Evolutionary conservation across 192 early-diverging fungal genomes (phyloP).

Genomic region (Haplosporangium gracile): DNA sequence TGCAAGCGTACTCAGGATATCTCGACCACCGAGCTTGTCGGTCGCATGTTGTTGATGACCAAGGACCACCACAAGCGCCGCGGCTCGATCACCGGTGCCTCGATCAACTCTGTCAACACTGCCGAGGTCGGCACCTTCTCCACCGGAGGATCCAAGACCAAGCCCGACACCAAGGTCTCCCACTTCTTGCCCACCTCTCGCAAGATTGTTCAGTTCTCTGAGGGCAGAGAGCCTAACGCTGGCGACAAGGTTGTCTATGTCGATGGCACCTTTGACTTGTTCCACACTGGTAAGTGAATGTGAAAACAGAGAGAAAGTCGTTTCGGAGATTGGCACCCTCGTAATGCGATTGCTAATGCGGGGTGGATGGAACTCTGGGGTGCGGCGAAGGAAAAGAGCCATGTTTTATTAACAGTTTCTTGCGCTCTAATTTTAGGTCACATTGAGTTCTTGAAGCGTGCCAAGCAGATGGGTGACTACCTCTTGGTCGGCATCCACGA

Average conservation of each 20-base stretch:
- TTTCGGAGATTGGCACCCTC: background rate
- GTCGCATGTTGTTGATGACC: slow-evolving; percentile 94
- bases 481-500: slow-evolving; percentile 95
- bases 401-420: background rate
- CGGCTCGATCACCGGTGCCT: slow-evolving; percentile 55
- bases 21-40: slow-evolving; percentile 97
- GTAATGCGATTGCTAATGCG: slow-evolving; percentile 8
- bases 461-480: slow-evolving; percentile 88
- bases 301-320: no score
- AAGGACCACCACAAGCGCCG: slow-evolving; percentile 87
- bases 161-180: slow-evolving; percentile 74
- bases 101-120: slow-evolving; percentile 68
- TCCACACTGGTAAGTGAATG: slow-evolving; percentile 77
- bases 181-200: slow-evolving; percentile 91
- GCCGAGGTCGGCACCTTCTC: slow-evolving; percentile 73
- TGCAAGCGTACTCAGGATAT: slow-evolving; percentile 97
- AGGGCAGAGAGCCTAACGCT: slow-evolving; percentile 79
- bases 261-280: slow-evolving; percentile 96
- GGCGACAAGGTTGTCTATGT: slow-evolving; percentile 92
- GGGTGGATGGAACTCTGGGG: background rate
- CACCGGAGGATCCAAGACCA: slow-evolving; percentile 58
- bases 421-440: slow-evolving; percentile 79
- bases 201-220: slow-evolving; percentile 92
- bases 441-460: slow-evolving; percentile 92
- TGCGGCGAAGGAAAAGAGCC: background rate